Evolutionary conservation across 1,284 basidiomycete species (phyloP).

Genomic region (Cerioporus squamosus): DNA sequence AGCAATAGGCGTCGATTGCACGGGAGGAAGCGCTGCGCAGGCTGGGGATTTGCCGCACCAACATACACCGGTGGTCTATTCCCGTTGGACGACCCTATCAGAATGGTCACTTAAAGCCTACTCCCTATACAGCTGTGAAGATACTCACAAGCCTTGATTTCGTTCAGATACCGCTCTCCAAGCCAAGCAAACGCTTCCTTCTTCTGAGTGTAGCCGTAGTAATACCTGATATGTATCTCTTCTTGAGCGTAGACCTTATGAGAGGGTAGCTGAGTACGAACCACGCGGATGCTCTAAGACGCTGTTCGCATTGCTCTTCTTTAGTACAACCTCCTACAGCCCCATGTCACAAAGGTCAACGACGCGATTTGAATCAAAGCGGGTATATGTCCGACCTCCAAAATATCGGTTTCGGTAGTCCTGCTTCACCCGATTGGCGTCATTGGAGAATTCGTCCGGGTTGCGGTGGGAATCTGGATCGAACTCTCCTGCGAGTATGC

Average conservation of each 20-base stretch:
- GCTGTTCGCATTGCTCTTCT: constrained; percentile 11
- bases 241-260: background rate
- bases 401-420: constrained; percentile 21
- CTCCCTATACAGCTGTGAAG: background rate
- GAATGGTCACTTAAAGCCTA: background rate
- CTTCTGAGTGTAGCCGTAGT: constrained; percentile 23
- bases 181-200: constrained; percentile 27
- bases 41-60: constrained; percentile 7
- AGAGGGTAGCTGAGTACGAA: constrained; percentile 2
- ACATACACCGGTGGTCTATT: constrained; percentile 23
- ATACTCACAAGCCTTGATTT: constrained; percentile 25
- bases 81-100: constrained; percentile 20
- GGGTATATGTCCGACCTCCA: constrained; percentile 22
- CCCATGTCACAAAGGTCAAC: constrained; percentile 12
- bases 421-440: constrained; percentile 16
- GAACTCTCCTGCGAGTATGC: background rate
- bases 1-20: background rate
- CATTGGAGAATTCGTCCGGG: background rate
- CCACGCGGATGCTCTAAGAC: constrained; percentile 28
- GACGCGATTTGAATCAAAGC: background rate
- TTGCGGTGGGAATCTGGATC: background rate
- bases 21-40: background rate
- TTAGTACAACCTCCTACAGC: constrained; percentile 13
- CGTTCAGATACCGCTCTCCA: constrained; percentile 26
- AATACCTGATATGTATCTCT: constrained; percentile 23